phyloP scores from a whole-genome alignment of 768 basidiomycete genomes.

The Termitomyces sp. region DNA sequence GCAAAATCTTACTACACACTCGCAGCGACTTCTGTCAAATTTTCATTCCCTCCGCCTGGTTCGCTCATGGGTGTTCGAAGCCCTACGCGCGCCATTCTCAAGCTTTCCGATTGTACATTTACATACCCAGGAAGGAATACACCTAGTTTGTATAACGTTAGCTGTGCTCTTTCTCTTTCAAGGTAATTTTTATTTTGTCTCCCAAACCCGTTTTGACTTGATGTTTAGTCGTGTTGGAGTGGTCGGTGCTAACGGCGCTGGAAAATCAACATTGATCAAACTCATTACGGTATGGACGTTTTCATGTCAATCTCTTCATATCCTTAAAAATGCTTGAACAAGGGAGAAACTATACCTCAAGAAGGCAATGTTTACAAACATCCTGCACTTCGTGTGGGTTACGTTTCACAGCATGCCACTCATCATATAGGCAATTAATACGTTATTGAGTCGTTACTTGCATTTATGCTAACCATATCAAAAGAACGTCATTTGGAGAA shows the following conservation, averaged over 20 bases:
- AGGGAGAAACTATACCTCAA: slow-evolving; percentile 92
- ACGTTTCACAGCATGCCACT: slow-evolving; percentile 97
- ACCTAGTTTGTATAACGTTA: slow-evolving; percentile 83
- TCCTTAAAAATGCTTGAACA: neutral
- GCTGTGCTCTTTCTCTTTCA: slow-evolving; percentile 90
- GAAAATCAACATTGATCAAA: slow-evolving; percentile 95
- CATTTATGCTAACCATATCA: slow-evolving; percentile 7
- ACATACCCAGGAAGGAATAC: slow-evolving; percentile 81
- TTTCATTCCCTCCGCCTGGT: slow-evolving; percentile 93
- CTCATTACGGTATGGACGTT: slow-evolving; percentile 63
- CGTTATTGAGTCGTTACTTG: neutral
- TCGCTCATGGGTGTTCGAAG: slow-evolving; percentile 96
- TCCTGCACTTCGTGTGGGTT: slow-evolving; percentile 88
- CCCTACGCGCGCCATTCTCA: slow-evolving; percentile 92
- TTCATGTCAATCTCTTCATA: slow-evolving; percentile 1
- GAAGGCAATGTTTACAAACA: slow-evolving; percentile 92
- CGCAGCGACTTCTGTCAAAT: slow-evolving; percentile 88
- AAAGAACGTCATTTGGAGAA: slow-evolving; percentile 91
- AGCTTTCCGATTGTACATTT: slow-evolving; percentile 86
- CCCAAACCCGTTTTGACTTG: slow-evolving; percentile 12
- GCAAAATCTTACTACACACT: slow-evolving; percentile 97
- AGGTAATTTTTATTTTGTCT: slow-evolving; percentile 39
- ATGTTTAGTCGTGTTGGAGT: slow-evolving; percentile 78
- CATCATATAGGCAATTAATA: slow-evolving; percentile 73
- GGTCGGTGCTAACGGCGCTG: slow-evolving; percentile 90